Percentiles rank a stretch among this genome's conserved stretches.
Conservation (phyloP, 257 asterid genomes). For the Cruciata laevipes region DNA sequence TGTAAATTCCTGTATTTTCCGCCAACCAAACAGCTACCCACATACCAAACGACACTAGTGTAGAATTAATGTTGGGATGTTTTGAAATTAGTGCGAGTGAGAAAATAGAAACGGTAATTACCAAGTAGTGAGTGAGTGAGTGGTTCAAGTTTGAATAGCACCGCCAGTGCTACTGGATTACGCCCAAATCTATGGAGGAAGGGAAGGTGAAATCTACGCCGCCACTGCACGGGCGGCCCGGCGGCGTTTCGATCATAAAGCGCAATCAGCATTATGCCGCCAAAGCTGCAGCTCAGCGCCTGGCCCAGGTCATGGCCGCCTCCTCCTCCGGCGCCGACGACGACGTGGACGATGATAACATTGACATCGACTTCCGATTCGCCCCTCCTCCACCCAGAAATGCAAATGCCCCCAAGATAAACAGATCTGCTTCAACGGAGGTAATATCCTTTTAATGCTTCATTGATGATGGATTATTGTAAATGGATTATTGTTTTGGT, state of each 20-base stretch:
- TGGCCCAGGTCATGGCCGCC: conserved; percentile 98
- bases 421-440: conserved; percentile 92
- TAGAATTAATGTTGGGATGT: no score
- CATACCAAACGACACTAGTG: no score
- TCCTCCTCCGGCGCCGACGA: conserved; percentile 40
- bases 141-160: no score
- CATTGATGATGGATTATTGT: no score
- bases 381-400: conserved; percentile 68
- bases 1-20: no score
- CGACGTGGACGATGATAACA: conserved; percentile 44
- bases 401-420: conserved; percentile 46
- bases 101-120: background rate
- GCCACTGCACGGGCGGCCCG: conserved; percentile 23
- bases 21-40: no score
- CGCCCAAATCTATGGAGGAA: background rate
- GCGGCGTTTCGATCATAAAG: conserved; percentile 82
- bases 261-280: conserved; percentile 96
- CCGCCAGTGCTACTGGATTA: background rate
- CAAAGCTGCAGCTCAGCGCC: conserved; percentile 98
- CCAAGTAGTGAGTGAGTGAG: no score
- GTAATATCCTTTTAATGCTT: conserved; percentile 26
- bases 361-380: conserved; percentile 59
- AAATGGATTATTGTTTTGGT: no score
- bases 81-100: background rate
- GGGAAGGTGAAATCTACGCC: background rate